Evolutionary conservation across 495 filamentous ascomycete species (phyloP).

Genomic region (Glutinoglossum americanum): DNA sequence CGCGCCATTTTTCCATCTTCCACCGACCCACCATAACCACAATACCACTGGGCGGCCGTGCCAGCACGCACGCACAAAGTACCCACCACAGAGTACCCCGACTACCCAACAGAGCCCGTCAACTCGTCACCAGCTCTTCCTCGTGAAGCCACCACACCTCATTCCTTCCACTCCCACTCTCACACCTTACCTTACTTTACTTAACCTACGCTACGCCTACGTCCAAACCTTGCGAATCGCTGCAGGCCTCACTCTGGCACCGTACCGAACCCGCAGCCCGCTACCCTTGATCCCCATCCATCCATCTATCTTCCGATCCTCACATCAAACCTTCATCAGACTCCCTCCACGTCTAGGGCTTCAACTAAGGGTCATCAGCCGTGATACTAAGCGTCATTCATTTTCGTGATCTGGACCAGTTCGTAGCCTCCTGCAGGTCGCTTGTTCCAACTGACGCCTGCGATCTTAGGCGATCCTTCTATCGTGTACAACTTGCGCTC

Average conservation of each 20-base stretch:
- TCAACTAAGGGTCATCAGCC: neutral
- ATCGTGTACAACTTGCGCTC: constrained; percentile 4
- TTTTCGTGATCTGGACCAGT: neutral
- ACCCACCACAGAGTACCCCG: neutral
- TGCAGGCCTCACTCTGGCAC: neutral
- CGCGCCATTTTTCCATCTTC: neutral
- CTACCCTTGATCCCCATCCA: neutral
- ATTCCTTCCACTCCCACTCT: neutral
- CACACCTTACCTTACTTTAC: neutral
- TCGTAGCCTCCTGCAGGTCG: constrained; percentile 2
- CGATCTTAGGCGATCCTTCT: constrained; percentile 2
- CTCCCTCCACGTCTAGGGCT: neutral
- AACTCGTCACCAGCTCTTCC: neutral
- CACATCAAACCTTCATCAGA: neutral
- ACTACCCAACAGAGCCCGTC: neutral
- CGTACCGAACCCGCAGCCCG: neutral
- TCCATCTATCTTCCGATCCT: neutral
- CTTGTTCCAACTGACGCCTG: constrained; percentile 2
- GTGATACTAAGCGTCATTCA: neutral
- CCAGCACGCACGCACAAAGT: neutral
- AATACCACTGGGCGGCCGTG: neutral
- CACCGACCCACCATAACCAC: neutral
- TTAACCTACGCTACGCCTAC: no score
- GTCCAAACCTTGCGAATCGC: neutral
- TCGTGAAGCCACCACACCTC: neutral